Evolutionary conservation across 2,329 filamentous ascomycete genomes (phyloP).

Genomic region (Diaporthe sp.): DNA sequence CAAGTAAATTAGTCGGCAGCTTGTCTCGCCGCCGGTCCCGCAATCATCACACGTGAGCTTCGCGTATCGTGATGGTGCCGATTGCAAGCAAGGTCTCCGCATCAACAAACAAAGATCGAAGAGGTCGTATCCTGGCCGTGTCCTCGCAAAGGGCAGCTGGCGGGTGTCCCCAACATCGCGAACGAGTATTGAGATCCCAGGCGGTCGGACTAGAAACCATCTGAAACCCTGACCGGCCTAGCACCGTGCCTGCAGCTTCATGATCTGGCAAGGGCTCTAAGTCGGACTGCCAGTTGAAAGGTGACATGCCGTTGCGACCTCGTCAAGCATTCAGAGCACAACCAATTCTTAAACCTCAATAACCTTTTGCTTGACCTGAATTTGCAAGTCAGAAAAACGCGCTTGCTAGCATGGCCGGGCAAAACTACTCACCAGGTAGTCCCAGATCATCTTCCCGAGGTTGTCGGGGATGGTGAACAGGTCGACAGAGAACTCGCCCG

Average conservation of each 20-base stretch:
- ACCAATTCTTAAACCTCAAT: slow-evolving; percentile 30
- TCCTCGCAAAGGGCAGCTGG: not conserved
- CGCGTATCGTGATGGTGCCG: not conserved
- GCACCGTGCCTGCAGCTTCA: not conserved
- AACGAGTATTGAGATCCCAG: not conserved
- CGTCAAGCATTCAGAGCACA: not conserved
- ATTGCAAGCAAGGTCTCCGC: not conserved
- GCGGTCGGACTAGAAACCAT: not conserved
- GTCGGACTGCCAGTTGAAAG: not conserved
- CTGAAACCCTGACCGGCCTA: not conserved
- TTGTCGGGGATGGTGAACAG: slow-evolving; percentile 95
- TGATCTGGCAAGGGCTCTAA: not conserved
- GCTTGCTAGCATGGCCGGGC: too few relatives aligned
- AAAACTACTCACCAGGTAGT: slow-evolving; percentile 72
- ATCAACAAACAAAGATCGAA: slow-evolving; percentile 14
- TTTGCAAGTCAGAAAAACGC: slow-evolving; percentile 6
- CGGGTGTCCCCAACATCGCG: not conserved
- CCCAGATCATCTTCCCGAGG: slow-evolving; percentile 95
- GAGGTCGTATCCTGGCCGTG: not conserved
- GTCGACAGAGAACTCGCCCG: slow-evolving; percentile 98
- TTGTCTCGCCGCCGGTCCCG: not conserved
- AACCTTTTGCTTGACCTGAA: slow-evolving; percentile 37
- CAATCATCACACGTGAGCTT: not conserved
- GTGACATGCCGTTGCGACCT: not conserved
- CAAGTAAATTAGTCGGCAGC: slow-evolving; percentile 19